Percentiles rank a stretch among this genome's conserved stretches.
Conservation (phyloP, 2,329 filamentous ascomycete species). For the Fusarium xyrophilum region DNA sequence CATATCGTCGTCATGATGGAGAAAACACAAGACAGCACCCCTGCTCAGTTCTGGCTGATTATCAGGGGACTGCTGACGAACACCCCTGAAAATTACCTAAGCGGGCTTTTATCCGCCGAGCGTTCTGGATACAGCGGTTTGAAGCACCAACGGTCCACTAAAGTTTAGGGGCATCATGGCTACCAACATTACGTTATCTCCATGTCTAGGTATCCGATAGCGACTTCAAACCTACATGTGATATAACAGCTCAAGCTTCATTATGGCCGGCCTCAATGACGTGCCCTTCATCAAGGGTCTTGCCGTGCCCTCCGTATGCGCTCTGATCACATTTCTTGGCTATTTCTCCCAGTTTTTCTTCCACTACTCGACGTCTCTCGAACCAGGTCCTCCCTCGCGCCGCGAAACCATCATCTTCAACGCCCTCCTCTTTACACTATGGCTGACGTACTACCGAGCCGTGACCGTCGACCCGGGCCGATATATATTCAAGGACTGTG, state of each 20-base stretch:
- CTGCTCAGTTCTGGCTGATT: conserved; percentile 21
- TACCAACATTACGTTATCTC: not conserved
- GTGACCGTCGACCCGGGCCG: conserved; percentile 65
- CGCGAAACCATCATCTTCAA: conserved; percentile 71
- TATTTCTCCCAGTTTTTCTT: conserved; percentile 78
- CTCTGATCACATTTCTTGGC: conserved; percentile 72
- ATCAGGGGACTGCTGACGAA: conserved; percentile 32
- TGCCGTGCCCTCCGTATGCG: conserved; percentile 72
- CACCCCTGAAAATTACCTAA: conserved; percentile 33
- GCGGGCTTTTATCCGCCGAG: not conserved
- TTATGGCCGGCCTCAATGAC: conserved; percentile 53
- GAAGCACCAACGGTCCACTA: conserved; percentile 9
- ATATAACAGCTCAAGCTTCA: conserved; percentile 19
- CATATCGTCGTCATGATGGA: conserved; percentile 23
- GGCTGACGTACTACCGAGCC: conserved; percentile 72
- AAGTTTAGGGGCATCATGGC: not conserved
- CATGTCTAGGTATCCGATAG: not conserved
- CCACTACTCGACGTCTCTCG: conserved; percentile 57
- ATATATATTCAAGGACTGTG: conserved; percentile 53
- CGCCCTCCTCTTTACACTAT: conserved; percentile 65
- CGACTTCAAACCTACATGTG: conserved; percentile 4
- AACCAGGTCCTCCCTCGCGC: conserved; percentile 65
- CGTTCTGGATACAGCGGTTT: conserved; percentile 5
- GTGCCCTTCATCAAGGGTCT: conserved; percentile 58
- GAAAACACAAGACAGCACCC: conserved; percentile 11